Conservation (phyloP, 495 filamentous ascomycete species). For the Oleoguttula mirabilis region DNA sequence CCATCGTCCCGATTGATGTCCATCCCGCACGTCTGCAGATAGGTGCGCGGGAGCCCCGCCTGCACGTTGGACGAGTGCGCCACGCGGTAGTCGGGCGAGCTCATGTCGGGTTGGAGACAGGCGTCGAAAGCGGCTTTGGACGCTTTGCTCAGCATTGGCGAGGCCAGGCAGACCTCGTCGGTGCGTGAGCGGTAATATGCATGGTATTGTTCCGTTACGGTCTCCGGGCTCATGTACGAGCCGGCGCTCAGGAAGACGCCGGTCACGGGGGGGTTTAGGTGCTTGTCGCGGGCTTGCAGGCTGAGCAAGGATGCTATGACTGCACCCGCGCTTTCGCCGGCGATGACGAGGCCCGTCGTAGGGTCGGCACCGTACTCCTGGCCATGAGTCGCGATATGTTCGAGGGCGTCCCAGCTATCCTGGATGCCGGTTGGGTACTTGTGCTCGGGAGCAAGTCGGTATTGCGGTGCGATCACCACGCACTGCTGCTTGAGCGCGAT, state of each 20-base stretch:
- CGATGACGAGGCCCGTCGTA: constrained; percentile 34
- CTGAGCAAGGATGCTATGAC: constrained; percentile 33
- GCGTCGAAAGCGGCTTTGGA: not conserved
- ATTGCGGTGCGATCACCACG: constrained; percentile 55
- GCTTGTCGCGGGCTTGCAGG: constrained; percentile 32
- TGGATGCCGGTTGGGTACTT: constrained; percentile 34
- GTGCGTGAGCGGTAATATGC: not conserved
- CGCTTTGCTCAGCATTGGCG: not conserved
- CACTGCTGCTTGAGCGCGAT: not conserved
- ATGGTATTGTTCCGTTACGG: not conserved
- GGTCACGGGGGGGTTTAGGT: constrained; percentile 33
- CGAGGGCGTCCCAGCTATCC: constrained; percentile 38
- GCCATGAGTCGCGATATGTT: constrained; percentile 35
- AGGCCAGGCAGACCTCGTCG: not conserved
- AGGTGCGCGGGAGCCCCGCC: constrained; percentile 27
- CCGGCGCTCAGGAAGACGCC: constrained; percentile 19
- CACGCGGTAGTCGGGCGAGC: not conserved
- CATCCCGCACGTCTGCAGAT: constrained; percentile 27
- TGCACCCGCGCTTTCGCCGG: constrained; percentile 37
- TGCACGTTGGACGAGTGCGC: constrained; percentile 14
- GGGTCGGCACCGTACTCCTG: constrained; percentile 28
- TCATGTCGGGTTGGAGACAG: constrained; percentile 3
- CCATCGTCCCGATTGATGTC: constrained; percentile 28
- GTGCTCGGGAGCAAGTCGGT: constrained; percentile 38
- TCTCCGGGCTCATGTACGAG: constrained; percentile 2